Evolutionary conservation across 2,329 filamentous ascomycete species (phyloP).

Genomic region (Chrysoporthe austroafricana): DNA sequence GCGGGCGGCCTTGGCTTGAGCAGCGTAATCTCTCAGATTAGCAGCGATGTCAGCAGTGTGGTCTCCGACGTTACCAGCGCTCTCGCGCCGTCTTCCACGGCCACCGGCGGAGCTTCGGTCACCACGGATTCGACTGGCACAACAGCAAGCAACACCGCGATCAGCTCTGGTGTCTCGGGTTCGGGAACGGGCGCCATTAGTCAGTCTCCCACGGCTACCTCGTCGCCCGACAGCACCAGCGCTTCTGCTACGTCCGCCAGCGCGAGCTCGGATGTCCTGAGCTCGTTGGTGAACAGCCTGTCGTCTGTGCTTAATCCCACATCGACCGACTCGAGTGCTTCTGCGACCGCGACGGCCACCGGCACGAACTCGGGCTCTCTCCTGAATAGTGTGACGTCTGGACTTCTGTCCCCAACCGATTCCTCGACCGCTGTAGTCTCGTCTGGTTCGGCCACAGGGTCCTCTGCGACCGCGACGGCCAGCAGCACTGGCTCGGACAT

Average conservation of each 20-base stretch:
- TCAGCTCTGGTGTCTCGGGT: neutral
- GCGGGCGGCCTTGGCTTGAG: conserved; percentile 32
- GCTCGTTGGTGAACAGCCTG: neutral
- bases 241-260: conserved; percentile 17
- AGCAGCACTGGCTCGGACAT: neutral
- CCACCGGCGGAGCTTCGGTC: conserved; percentile 22
- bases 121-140: neutral
- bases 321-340: conserved; percentile 1
- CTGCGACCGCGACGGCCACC: conserved; percentile 1
- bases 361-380: conserved; percentile 3
- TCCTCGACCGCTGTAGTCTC: neutral
- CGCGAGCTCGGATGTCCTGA: neutral
- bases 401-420: neutral
- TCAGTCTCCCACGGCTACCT: neutral
- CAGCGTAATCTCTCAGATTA: conserved; percentile 16
- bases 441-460: neutral
- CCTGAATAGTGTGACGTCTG: neutral
- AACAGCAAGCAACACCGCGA: neutral
- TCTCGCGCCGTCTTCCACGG: conserved; percentile 21
- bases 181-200: neutral
- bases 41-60: conserved; percentile 7
- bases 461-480: neutral
- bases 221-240: neutral
- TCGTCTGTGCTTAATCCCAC: neutral
- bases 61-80: conserved; percentile 28